Conservation (phyloP, 805 yeast species). For the Suhomyces kilbournensis region DNA sequence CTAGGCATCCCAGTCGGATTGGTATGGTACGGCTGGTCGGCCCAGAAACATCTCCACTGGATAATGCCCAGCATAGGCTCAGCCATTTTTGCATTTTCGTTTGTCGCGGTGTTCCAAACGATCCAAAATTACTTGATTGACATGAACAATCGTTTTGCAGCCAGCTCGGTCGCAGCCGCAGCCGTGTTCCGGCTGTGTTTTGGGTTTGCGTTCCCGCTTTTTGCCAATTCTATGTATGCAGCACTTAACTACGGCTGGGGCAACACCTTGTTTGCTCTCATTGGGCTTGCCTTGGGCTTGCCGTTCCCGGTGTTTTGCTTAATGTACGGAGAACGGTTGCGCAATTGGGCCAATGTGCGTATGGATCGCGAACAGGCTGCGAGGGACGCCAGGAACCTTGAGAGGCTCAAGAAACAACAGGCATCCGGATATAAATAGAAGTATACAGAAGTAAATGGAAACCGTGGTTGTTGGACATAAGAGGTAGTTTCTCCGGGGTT, state of each 20-base stretch:
- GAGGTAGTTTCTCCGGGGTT: not conserved
- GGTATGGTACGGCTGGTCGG: slow-evolving; percentile 43
- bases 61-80: slow-evolving; percentile 37
- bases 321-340: slow-evolving; percentile 33
- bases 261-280: slow-evolving; percentile 36
- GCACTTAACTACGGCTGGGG: slow-evolving; percentile 40
- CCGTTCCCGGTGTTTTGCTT: slow-evolving; percentile 39
- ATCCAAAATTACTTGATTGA: slow-evolving; percentile 39
- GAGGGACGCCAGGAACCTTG: slow-evolving; percentile 21
- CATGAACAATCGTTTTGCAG: slow-evolving; percentile 37
- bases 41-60: slow-evolving; percentile 34
- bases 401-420: slow-evolving; percentile 8
- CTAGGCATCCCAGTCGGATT: slow-evolving; percentile 35
- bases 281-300: slow-evolving; percentile 32
- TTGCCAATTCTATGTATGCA: slow-evolving; percentile 36
- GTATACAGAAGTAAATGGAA: not conserved
- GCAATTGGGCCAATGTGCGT: slow-evolving; percentile 32
- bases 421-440: not conserved
- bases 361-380: slow-evolving; percentile 22
- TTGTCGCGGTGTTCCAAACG: slow-evolving; percentile 37
- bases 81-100: slow-evolving; percentile 35
- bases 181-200: slow-evolving; percentile 39
- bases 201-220: slow-evolving; percentile 38
- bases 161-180: slow-evolving; percentile 40
- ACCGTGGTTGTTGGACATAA: not conserved